phyloP scores from a whole-genome alignment of 2,329 filamentous ascomycete genomes.

The Cercospora berteroae region DNA sequence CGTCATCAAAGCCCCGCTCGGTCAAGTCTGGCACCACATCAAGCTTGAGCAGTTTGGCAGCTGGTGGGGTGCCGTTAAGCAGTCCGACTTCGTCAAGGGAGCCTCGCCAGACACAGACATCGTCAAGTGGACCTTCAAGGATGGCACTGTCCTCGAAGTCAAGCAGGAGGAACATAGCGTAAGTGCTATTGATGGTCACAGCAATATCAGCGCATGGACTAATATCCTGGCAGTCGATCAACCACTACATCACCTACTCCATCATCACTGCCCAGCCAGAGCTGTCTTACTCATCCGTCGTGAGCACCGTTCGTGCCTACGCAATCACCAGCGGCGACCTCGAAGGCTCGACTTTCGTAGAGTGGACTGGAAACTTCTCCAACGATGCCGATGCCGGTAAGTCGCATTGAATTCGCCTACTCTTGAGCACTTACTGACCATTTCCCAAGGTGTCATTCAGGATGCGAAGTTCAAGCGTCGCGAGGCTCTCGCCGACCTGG shows the following conservation, averaged over 20 bases:
- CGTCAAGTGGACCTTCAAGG: slow-evolving; percentile 66
- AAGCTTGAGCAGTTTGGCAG: slow-evolving; percentile 68
- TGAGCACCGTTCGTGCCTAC: slow-evolving; percentile 66
- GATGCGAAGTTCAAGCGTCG: slow-evolving; percentile 75
- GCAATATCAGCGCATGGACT: neutral
- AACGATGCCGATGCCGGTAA: slow-evolving; percentile 67
- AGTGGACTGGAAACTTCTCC: slow-evolving; percentile 67
- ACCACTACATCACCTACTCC: slow-evolving; percentile 73
- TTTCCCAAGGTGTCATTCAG: slow-evolving; percentile 61
- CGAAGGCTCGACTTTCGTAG: slow-evolving; percentile 64
- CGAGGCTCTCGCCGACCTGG: slow-evolving; percentile 66
- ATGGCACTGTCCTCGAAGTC: slow-evolving; percentile 65
- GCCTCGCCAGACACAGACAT: slow-evolving; percentile 46
- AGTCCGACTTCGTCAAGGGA: slow-evolving; percentile 62
- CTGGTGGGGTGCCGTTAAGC: slow-evolving; percentile 64
- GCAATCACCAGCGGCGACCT: slow-evolving; percentile 64
- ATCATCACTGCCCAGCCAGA: slow-evolving; percentile 66
- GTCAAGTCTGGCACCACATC: slow-evolving; percentile 70
- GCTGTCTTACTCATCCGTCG: slow-evolving; percentile 63
- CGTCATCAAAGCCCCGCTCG: slow-evolving; percentile 66
- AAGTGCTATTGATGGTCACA: slow-evolving; percentile 32
- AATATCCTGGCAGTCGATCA: slow-evolving; percentile 54
- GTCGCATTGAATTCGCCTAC: slow-evolving; percentile 30
- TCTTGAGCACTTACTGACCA: slow-evolving; percentile 11
- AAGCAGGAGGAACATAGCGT: slow-evolving; percentile 76